phyloP scores from a whole-genome alignment of 75 land plant genomes.

The Larix kaempferi region DNA sequence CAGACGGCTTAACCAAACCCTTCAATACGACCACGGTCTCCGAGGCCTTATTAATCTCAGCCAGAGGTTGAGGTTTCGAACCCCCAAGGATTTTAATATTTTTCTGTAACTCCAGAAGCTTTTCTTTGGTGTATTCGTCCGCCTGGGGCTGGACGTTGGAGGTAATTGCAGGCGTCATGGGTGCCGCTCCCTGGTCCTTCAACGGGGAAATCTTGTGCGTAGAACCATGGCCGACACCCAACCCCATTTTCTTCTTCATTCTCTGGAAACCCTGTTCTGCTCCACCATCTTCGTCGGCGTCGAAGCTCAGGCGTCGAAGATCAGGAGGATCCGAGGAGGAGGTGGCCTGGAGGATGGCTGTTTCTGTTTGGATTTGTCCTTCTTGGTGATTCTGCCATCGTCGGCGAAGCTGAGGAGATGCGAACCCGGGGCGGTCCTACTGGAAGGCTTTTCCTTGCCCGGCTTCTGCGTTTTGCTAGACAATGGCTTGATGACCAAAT shows the following conservation, averaged over 20 bases:
- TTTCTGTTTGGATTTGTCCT: slow-evolving; percentile 14
- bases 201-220: not conserved
- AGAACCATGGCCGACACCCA: not conserved
- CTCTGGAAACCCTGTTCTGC: slow-evolving; percentile 1
- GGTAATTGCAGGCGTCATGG: slow-evolving; percentile 10
- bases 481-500: slow-evolving; percentile 8
- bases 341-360: slow-evolving; percentile 5
- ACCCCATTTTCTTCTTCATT: slow-evolving; percentile 28
- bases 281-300: slow-evolving; percentile 10
- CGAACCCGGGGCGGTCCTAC: slow-evolving; percentile 13
- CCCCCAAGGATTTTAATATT: slow-evolving; percentile 74
- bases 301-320: slow-evolving; percentile 32
- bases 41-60: slow-evolving; percentile 14
- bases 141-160: slow-evolving; percentile 92
- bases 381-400: slow-evolving; percentile 35
- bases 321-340: slow-evolving; percentile 20
- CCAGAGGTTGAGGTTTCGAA: slow-evolving; percentile 18
- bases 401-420: slow-evolving; percentile 81
- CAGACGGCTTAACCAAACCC: slow-evolving; percentile 71
- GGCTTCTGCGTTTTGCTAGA: slow-evolving; percentile 14
- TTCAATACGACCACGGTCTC: slow-evolving; percentile 85
- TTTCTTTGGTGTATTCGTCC: slow-evolving; percentile 88
- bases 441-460: not conserved
- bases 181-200: slow-evolving; percentile 24
- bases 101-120: slow-evolving; percentile 83